phyloP scores from a whole-genome alignment of 129 eudicot species.

The Artemisia annua region DNA sequence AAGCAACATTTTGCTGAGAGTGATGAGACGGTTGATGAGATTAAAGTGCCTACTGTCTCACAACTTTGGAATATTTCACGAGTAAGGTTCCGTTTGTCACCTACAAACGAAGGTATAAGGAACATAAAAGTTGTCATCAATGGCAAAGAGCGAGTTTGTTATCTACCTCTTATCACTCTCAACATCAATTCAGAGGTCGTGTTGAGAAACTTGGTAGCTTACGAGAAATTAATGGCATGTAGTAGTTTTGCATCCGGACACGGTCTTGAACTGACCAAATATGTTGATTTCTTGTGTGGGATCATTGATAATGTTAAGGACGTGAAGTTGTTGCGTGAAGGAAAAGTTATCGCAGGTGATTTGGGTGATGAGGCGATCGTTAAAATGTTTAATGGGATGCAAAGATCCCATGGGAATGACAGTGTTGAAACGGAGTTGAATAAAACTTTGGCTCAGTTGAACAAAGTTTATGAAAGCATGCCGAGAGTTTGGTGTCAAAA shows the following conservation, averaged over 20 bases:
- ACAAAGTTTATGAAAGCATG: conserved; percentile 25
- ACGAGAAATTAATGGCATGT: conserved; percentile 29
- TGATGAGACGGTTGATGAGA: conserved; percentile 32
- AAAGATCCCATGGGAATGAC: conserved; percentile 21
- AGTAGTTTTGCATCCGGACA: conserved; percentile 2
- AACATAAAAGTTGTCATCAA: conserved; percentile 29
- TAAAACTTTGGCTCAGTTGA: conserved; percentile 24
- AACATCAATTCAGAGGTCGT: conserved; percentile 40
- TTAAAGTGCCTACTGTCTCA: conserved; percentile 47
- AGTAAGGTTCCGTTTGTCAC: conserved; percentile 26
- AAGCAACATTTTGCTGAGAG: neutral
- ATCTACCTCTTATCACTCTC: conserved; percentile 44
- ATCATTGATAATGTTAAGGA: conserved; percentile 31
- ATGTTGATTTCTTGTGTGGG: conserved; percentile 57
- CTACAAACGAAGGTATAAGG: conserved; percentile 28
- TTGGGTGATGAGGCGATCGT: conserved; percentile 39
- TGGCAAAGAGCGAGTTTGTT: conserved; percentile 17
- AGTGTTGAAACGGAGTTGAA: conserved; percentile 12
- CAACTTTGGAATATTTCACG: conserved; percentile 30
- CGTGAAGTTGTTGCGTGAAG: conserved; percentile 22
- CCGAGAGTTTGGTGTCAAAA: conserved; percentile 15
- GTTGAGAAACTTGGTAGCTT: conserved; percentile 58
- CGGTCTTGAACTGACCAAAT: conserved; percentile 35
- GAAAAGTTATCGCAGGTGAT: conserved; percentile 24
- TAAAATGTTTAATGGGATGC: conserved; percentile 51